Conservation (phyloP, 73 alveolate species). For the Paramecium tetraurelia region DNA sequence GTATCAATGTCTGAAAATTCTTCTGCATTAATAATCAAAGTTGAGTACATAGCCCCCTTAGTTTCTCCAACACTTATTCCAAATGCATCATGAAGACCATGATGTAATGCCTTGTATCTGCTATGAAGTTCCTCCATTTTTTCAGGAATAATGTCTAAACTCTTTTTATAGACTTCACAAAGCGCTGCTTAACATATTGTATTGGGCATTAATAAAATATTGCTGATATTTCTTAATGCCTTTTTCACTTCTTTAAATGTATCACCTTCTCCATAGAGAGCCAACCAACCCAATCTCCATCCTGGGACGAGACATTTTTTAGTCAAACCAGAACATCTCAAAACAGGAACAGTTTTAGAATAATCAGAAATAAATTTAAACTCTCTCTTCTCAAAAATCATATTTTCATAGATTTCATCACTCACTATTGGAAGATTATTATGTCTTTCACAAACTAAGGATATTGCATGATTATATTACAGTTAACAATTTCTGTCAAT, state of each 20-base stretch:
- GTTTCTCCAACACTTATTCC: conserved; percentile 63
- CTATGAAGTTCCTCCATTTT: conserved; percentile 43
- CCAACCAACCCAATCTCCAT: conserved; percentile 64
- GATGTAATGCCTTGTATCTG: conserved; percentile 28
- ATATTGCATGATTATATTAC: not conserved
- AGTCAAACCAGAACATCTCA: conserved; percentile 46
- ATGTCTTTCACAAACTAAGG: conserved; percentile 56
- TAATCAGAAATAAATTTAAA: conserved; percentile 38
- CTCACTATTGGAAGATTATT: conserved; percentile 49
- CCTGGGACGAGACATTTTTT: conserved; percentile 65
- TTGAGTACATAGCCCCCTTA: conserved; percentile 56
- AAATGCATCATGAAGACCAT: conserved; percentile 9
- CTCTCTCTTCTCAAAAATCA: conserved; percentile 38
- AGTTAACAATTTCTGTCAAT: not conserved
- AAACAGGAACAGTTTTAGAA: conserved; percentile 51
- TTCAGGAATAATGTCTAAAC: conserved; percentile 20
- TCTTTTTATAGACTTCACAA: conserved; percentile 48
- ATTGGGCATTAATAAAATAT: conserved; percentile 59
- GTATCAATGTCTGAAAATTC: conserved; percentile 25
- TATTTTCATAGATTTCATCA: conserved; percentile 60
- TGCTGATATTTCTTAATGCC: conserved; percentile 43
- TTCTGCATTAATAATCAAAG: conserved; percentile 16
- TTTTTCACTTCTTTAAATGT: conserved; percentile 38
- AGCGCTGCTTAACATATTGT: conserved; percentile 50
- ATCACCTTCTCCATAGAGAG: conserved; percentile 47